phyloP scores from a whole-genome alignment of 768 basidiomycete species.

The Neoboletus brunneissimus region DNA sequence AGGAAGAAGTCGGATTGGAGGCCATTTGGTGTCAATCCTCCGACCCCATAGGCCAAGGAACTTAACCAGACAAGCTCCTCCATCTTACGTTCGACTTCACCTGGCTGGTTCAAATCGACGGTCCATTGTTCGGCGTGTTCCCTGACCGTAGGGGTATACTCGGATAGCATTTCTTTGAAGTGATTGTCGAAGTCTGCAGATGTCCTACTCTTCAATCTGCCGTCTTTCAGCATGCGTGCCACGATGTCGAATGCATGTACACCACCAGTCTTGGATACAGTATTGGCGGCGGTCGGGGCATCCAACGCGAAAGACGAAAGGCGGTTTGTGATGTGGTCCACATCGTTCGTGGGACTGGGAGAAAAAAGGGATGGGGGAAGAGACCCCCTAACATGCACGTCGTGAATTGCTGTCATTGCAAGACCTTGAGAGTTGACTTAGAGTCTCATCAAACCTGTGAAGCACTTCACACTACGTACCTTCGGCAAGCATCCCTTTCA shows the following conservation, averaged over 20 bases:
- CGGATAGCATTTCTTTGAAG: conserved; percentile 9
- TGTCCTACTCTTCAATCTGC: conserved; percentile 23
- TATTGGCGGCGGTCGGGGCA: neutral
- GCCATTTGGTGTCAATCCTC: conserved; percentile 55
- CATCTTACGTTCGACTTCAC: conserved; percentile 50
- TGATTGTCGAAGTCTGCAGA: conserved; percentile 16
- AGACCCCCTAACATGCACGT: conserved; percentile 38
- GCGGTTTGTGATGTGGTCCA: conserved; percentile 1
- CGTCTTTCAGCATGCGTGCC: conserved; percentile 50
- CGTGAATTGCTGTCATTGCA: conserved; percentile 22
- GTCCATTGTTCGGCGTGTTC: conserved; percentile 42
- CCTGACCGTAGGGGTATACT: conserved; percentile 1
- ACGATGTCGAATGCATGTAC: conserved; percentile 47
- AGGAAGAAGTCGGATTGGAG: conserved; percentile 43
- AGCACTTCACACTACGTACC: conserved; percentile 34
- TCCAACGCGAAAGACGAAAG: conserved; percentile 13
- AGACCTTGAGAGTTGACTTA: conserved; percentile 18
- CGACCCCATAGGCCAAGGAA: conserved; percentile 53
- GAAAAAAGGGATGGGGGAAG: conserved; percentile 12
- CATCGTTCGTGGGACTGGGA: neutral
- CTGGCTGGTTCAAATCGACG: conserved; percentile 32
- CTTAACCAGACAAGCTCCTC: conserved; percentile 62
- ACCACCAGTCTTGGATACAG: conserved; percentile 1
- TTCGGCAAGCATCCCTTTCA: conserved; percentile 62
- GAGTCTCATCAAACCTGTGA: neutral